Conservation (phyloP, 2,329 filamentous ascomycete species). For the Thielaviopsis ethacetica region DNA sequence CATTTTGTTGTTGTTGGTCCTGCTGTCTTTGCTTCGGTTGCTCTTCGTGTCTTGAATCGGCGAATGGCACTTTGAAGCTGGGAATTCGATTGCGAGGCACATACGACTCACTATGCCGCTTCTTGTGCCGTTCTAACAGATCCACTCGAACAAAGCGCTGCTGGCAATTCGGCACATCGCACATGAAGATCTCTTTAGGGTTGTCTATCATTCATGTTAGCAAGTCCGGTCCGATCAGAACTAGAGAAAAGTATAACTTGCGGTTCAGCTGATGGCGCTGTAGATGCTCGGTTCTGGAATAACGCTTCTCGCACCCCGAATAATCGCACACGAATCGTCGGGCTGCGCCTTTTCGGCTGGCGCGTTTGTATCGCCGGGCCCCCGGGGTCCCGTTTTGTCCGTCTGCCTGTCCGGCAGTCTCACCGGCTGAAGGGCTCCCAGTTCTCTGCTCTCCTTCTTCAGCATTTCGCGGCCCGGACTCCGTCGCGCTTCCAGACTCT, state of each 20-base stretch:
- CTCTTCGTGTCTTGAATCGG: background rate
- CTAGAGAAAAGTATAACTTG: conserved; percentile 21
- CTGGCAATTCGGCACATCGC: conserved; percentile 58
- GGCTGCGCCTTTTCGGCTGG: conserved; percentile 33
- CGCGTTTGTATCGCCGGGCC: conserved; percentile 27
- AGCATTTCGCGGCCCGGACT: background rate
- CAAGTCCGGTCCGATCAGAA: conserved; percentile 11
- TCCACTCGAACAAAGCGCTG: conserved; percentile 68
- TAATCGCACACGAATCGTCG: conserved; percentile 46
- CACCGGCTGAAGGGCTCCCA: background rate
- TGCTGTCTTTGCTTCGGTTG: background rate
- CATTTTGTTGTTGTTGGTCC: background rate
- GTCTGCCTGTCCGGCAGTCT: background rate
- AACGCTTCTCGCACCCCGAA: conserved; percentile 60
- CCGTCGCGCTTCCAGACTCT: background rate
- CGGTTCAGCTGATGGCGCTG: conserved; percentile 72
- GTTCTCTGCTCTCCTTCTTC: background rate
- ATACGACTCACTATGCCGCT: conserved; percentile 43
- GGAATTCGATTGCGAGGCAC: conserved; percentile 33
- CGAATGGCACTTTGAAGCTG: background rate
- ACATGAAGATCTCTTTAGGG: conserved; percentile 64
- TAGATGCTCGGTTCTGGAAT: conserved; percentile 66
- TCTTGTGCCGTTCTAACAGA: conserved; percentile 52
- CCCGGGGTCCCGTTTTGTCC: background rate
- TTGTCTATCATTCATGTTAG: conserved; percentile 30